Percentiles rank a stretch among this genome's conserved stretches.
Evolutionary conservation across 140 eudicot species (phyloP).

Genomic region (Cichorium intybus): DNA sequence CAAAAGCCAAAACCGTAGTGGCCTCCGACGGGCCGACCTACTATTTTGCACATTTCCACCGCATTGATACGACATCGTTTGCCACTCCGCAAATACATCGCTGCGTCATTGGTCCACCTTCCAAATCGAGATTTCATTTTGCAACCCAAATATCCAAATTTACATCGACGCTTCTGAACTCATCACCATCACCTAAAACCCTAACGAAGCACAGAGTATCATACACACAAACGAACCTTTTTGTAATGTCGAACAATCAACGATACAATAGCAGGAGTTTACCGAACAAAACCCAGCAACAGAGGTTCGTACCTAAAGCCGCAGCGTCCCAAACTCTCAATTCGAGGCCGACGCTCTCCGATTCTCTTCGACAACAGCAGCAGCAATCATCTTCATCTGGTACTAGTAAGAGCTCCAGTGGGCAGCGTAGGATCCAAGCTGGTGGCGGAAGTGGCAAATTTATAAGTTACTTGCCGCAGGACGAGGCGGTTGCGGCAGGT

Average conservation of each 20-base stretch:
- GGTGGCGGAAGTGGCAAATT: constrained; percentile 43
- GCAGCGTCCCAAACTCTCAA: background rate
- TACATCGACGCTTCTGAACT: constrained; percentile 7
- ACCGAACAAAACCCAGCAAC: constrained; percentile 26
- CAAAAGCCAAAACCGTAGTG: too few species aligned
- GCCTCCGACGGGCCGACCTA: background rate
- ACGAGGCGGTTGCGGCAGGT: constrained; percentile 96
- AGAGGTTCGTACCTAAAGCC: constrained; percentile 22
- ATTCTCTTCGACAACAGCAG: constrained; percentile 29
- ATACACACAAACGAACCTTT: background rate
- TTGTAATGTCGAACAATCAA: constrained; percentile 30
- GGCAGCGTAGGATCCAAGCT: constrained; percentile 4
- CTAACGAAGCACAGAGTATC: constrained; percentile 18
- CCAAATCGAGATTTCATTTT: constrained; percentile 21
- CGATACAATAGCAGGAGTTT: constrained; percentile 21
- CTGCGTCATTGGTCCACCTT: background rate
- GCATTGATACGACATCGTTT: background rate
- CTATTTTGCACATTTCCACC: background rate
- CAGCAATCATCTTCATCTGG: constrained; percentile 25
- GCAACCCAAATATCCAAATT: background rate
- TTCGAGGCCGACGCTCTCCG: constrained; percentile 26
- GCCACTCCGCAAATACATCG: background rate
- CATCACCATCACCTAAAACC: constrained; percentile 30
- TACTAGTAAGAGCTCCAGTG: constrained; percentile 11
- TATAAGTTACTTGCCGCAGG: constrained; percentile 84